These are phyloP conservation scores for Cydonia oblonga DNA, from an alignment of 331 rosid genomes.

Conservation along the genomic window DNA sequence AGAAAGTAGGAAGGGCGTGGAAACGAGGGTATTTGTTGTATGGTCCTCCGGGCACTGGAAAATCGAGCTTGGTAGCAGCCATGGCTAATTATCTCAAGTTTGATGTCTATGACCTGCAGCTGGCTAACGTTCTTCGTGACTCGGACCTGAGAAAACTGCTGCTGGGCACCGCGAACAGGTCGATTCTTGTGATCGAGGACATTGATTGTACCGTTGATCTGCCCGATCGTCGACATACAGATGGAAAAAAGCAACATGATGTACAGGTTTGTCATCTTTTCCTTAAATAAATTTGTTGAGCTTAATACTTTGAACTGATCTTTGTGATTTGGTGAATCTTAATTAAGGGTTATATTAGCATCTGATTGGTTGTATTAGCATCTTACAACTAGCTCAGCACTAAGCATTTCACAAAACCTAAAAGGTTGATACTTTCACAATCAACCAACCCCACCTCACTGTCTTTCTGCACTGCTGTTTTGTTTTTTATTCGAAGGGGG, in stretches of 20 bases:
- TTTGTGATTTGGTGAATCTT: conserved; percentile 3
- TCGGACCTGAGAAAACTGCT: conserved; percentile 57
- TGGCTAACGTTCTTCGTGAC: conserved; percentile 39
- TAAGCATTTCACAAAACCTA: neutral
- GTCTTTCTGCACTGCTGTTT: neutral
- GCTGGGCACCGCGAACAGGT: conserved; percentile 51
- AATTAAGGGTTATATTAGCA: neutral
- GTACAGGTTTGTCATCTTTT: conserved; percentile 21
- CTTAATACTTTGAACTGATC: neutral
- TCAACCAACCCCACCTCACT: conserved; percentile 1
- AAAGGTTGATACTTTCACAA: neutral
- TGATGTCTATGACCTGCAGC: conserved; percentile 70
- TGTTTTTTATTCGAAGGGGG: neutral
- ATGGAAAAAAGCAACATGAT: conserved; percentile 28
- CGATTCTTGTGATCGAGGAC: conserved; percentile 77
- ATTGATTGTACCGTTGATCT: conserved; percentile 70
- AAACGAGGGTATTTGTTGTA: conserved; percentile 68
- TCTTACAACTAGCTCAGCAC: neutral
- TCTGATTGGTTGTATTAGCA: neutral
- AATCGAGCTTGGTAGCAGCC: conserved; percentile 84
- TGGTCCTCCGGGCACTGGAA: conserved; percentile 91
- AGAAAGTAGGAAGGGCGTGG: conserved; percentile 84
- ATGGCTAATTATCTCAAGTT: conserved; percentile 80
- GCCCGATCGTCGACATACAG: conserved; percentile 42
- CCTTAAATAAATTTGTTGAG: neutral